Evolutionary conservation across 2,329 filamentous ascomycete genomes (phyloP), one percentile per base, ranked within the genome.

Genomic region (Exophiala bonariae): DNA sequence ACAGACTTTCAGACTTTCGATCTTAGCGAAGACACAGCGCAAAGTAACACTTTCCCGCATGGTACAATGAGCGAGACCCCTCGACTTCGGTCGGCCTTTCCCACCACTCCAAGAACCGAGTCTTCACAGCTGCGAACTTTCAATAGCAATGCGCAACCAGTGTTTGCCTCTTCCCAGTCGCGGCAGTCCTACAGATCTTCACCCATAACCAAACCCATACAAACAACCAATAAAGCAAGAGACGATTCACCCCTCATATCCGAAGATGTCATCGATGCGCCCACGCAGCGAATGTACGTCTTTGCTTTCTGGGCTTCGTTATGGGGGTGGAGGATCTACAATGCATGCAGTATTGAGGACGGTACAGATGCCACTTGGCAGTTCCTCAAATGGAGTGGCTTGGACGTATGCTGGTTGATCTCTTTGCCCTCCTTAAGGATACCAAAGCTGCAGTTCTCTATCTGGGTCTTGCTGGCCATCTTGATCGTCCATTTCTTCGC

Each of bases 391-490:
- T 99, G 93, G 93, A 80, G 88, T 54, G 77, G 83, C 48, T 81
- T 99, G 54, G 93, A 99, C 70, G 86, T 87, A 51, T 69, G 86
- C 18, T 96, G 91, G 66, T 76, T 97, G 54, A 96, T 95, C 66
- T 87, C 87, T 6, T 72, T 99, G 44, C 92, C 95, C 14, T 81
- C 87, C 57, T 69, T 99, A 60, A 83, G 88, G 65, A 96, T 99
- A 78, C 93, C 93, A 49, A 99, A 93, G 95, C 76, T 99, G 49
- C 90, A 97, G 73, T 89, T 92, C 74, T 89, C 88, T 34, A 87
- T 88, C 61, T 78, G 81, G 28, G 83, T 83, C 1, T 86, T 88
- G 44, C 79, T 86, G 33, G 73, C 80, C 23, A 70, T 91, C 17
- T 95, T 93, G 62, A 67, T 87, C 37, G 58, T 78, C 3, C 90